Percentiles rank a stretch among this genome's conserved stretches.
Evolutionary conservation across 495 filamentous ascomycete genomes (phyloP).

Genomic region (Chlorociboria aeruginascens): DNA sequence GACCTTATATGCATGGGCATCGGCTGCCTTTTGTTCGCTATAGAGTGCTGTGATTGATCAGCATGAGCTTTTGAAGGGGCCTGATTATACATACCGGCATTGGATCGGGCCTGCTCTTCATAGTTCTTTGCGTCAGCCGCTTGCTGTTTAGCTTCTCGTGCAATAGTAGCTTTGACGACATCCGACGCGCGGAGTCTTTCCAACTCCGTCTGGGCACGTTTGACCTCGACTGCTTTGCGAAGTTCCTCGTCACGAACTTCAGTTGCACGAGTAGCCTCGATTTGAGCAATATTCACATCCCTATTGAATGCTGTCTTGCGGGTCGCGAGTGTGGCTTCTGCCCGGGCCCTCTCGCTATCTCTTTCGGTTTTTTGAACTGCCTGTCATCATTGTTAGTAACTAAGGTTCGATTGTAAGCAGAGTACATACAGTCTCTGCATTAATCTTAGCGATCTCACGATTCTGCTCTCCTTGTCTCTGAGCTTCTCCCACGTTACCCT

Average conservation of each 20-base stretch:
- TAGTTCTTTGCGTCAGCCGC: conserved; percentile 55
- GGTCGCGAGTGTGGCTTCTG: conserved; percentile 59
- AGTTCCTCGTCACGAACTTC: conserved; percentile 67
- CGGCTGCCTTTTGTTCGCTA: conserved; percentile 26
- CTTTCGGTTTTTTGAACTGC: conserved; percentile 74
- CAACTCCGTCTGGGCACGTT: conserved; percentile 65
- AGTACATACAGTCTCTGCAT: conserved; percentile 4
- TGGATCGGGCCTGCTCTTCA: conserved; percentile 41
- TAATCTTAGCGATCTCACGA: conserved; percentile 69
- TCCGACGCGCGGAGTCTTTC: conserved; percentile 64
- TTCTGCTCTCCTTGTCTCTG: conserved; percentile 65
- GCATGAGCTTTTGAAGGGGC: not conserved
- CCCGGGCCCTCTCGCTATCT: conserved; percentile 64
- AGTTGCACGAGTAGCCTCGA: conserved; percentile 54
- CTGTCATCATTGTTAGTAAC: conserved; percentile 47
- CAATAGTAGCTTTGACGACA: conserved; percentile 66
- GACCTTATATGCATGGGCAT: conserved; percentile 33
- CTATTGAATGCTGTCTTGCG: conserved; percentile 58
- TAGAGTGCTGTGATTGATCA: conserved; percentile 21
- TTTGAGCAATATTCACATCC: conserved; percentile 59
- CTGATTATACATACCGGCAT: conserved; percentile 27
- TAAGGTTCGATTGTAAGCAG: not conserved
- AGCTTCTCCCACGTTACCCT: conserved; percentile 68
- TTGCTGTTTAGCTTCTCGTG: conserved; percentile 59
- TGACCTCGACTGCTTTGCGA: conserved; percentile 59